phyloP scores from a whole-genome alignment of 2,329 filamentous ascomycete species.

The Pseudocercospora macadamiae region DNA sequence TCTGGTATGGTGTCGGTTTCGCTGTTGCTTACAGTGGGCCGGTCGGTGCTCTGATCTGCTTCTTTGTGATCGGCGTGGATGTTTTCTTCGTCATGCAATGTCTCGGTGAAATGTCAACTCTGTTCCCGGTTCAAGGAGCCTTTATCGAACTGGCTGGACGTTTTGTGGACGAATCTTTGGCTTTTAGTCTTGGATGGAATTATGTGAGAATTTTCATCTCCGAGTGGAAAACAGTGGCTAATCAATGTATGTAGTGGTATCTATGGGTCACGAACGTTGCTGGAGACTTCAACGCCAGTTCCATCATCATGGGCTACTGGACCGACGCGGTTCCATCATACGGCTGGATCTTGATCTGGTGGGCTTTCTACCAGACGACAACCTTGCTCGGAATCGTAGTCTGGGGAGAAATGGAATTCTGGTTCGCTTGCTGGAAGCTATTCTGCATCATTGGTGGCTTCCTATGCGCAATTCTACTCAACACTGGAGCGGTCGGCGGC shows the following conservation, averaged over 20 bases:
- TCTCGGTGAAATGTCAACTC: conserved; percentile 20
- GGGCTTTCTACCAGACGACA: conserved; percentile 20
- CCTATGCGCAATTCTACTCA: conserved; percentile 5
- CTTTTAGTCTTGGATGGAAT: conserved; percentile 22
- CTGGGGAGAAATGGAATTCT: conserved; percentile 23
- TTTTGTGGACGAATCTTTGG: conserved; percentile 21
- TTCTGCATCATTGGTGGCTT: conserved; percentile 12
- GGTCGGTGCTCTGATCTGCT: conserved; percentile 21
- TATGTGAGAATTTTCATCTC: neutral
- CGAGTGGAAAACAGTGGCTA: too few relatives aligned
- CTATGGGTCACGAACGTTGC: conserved; percentile 24
- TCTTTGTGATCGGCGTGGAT: conserved; percentile 19
- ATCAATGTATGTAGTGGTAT: conserved; percentile 17
- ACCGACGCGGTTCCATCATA: conserved; percentile 17
- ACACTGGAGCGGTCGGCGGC: conserved; percentile 20
- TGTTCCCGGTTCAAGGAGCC: conserved; percentile 20
- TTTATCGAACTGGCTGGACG: conserved; percentile 22
- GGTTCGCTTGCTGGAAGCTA: conserved; percentile 18
- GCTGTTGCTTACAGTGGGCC: conserved; percentile 21
- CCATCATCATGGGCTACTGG: conserved; percentile 24
- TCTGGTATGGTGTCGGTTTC: conserved; percentile 21
- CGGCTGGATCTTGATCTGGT: conserved; percentile 22
- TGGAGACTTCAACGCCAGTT: conserved; percentile 18
- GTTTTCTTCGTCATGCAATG: conserved; percentile 26
- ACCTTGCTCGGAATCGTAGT: conserved; percentile 18